phyloP scores from a whole-genome alignment of 192 early-diverging fungal genomes.

The Backusella psychrophila region DNA sequence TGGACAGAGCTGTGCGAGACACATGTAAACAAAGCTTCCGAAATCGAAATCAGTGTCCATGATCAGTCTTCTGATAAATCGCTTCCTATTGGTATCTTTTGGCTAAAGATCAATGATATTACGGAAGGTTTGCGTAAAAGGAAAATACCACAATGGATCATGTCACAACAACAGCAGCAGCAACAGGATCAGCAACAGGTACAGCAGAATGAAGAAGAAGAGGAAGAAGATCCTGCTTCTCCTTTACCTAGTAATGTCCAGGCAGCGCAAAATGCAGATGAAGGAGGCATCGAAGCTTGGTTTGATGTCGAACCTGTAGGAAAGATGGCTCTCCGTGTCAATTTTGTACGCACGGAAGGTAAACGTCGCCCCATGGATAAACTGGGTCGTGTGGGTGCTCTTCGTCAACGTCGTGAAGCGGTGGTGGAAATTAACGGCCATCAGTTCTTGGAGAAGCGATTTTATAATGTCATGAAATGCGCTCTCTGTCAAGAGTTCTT shows the following conservation, averaged over 20 bases:
- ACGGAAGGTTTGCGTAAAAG: slow-evolving; percentile 77
- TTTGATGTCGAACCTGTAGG: slow-evolving; percentile 94
- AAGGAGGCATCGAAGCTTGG: slow-evolving; percentile 69
- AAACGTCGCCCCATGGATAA: slow-evolving; percentile 52
- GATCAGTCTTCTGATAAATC: slow-evolving; percentile 54
- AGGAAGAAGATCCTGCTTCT: background rate
- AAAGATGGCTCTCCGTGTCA: slow-evolving; percentile 78
- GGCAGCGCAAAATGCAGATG: slow-evolving; percentile 13
- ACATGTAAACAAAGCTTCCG: slow-evolving; percentile 83
- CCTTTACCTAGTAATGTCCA: slow-evolving; percentile 16
- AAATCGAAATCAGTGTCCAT: slow-evolving; percentile 88
- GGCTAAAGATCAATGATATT: slow-evolving; percentile 94
- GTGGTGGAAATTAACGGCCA: slow-evolving; percentile 88
- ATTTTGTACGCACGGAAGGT: slow-evolving; percentile 56
- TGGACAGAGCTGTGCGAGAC: slow-evolving; percentile 90
- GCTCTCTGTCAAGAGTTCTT: slow-evolving; percentile 93
- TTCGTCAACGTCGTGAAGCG: slow-evolving; percentile 77
- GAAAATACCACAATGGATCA: slow-evolving; percentile 59
- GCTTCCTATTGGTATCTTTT: slow-evolving; percentile 78
- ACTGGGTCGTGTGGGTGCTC: slow-evolving; percentile 72
- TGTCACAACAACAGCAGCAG: slow-evolving; percentile 34
- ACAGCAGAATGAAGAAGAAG: background rate
- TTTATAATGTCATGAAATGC: slow-evolving; percentile 98
- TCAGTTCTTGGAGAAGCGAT: slow-evolving; percentile 83
- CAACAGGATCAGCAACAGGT: background rate